These are phyloP conservation scores for Lizonia empirigonia DNA, from an alignment of 2,329 filamentous ascomycete species.

Conservation along the genomic window DNA sequence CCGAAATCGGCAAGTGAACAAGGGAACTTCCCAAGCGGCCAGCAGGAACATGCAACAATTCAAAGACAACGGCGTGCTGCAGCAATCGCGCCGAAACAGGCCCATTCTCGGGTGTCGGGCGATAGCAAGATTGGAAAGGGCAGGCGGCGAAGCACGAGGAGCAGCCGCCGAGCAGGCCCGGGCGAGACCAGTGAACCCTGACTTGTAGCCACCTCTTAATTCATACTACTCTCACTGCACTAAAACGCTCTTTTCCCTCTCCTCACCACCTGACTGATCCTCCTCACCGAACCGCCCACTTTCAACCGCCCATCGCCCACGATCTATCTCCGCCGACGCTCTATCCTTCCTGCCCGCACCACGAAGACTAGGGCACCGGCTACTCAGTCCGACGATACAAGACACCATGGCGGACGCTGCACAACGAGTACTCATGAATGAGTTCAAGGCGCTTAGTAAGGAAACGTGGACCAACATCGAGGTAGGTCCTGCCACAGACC, in stretches of 20 bases:
- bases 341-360: slow-evolving; percentile 13
- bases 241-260: slow-evolving; percentile 12
- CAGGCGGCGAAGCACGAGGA: slow-evolving; percentile 26
- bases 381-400: slow-evolving; percentile 8
- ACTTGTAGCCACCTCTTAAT: slow-evolving; percentile 12
- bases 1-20: slow-evolving; percentile 9
- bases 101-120: slow-evolving; percentile 11
- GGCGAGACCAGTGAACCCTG: slow-evolving; percentile 22
- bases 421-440: slow-evolving; percentile 85
- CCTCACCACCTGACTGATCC: slow-evolving; percentile 15
- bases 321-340: neutral
- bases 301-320: neutral
- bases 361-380: slow-evolving; percentile 18
- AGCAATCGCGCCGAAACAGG: slow-evolving; percentile 10
- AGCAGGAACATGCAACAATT: slow-evolving; percentile 7
- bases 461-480: slow-evolving; percentile 95
- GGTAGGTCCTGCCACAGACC: slow-evolving; percentile 54
- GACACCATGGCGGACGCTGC: slow-evolving; percentile 53
- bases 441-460: slow-evolving; percentile 79
- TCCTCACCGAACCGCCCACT: slow-evolving; percentile 9
- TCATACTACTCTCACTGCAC: slow-evolving; percentile 10
- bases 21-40: neutral
- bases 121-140: slow-evolving; percentile 12
- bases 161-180: slow-evolving; percentile 19
- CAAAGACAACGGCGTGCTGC: slow-evolving; percentile 9